Evolutionary conservation across 78 protist species (phyloP).

Genomic region (Protostelium mycophagum): DNA sequence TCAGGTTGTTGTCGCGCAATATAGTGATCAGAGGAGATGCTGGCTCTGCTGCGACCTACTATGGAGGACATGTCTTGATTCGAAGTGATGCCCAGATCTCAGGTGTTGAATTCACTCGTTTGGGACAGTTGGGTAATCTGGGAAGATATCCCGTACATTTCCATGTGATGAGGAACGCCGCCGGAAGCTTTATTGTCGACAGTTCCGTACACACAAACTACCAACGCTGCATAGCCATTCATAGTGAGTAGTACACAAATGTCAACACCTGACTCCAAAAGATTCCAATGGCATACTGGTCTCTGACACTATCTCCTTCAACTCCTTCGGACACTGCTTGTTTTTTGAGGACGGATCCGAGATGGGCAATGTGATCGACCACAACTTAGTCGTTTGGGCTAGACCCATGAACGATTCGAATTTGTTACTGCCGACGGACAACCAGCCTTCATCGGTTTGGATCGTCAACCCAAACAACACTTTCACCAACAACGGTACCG

Average conservation of each 20-base stretch:
- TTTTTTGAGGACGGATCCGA: conserved; percentile 64
- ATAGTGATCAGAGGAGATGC: not conserved
- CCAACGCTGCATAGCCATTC: conserved; percentile 41
- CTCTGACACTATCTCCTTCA: not conserved
- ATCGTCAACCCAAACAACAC: conserved; percentile 44
- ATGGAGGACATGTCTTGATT: not conserved
- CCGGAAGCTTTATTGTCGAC: conserved; percentile 13
- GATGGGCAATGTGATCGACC: conserved; percentile 44
- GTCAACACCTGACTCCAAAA: not conserved
- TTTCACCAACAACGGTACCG: conserved; percentile 22
- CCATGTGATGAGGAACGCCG: conserved; percentile 52
- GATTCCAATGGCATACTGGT: not conserved
- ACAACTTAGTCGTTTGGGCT: conserved; percentile 22
- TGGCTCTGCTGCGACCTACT: not conserved
- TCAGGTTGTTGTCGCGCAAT: not conserved
- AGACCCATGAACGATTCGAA: not conserved
- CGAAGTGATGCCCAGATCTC: not conserved
- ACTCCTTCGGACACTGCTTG: conserved; percentile 39
- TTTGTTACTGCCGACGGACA: not conserved
- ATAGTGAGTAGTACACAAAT: conserved; percentile 3
- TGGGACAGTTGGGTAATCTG: conserved; percentile 48
- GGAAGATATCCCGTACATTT: conserved; percentile 60
- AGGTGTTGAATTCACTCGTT: conserved; percentile 37
- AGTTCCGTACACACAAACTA: conserved; percentile 42
- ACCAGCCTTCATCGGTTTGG: conserved; percentile 22